Base-by-base conservation (phyloP, 176 grass and related monocot genomes). In the Phragmites australis region DNA sequence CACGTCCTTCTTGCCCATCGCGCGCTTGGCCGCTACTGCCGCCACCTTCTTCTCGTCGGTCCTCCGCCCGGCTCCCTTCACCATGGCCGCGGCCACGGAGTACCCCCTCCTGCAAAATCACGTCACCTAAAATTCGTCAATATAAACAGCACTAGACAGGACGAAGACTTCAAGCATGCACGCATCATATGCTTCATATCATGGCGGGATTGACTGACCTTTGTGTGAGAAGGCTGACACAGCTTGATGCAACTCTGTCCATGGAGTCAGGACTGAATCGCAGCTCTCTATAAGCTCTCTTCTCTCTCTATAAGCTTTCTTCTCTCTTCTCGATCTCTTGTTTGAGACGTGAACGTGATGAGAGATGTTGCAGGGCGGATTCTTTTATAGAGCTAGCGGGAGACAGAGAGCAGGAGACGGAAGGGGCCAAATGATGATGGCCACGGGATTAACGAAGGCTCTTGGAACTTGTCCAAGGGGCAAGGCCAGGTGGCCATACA, bases 71-170 rank as follows among this genome's bases (percentile, higher is more conserved):
- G 47, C 64, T 30, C 77, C 87, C 55, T 64, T 81, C 27, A 22
- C 77, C 44, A 83, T 32, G 49, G 87, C 82, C 45, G 72, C 77
- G 0, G 82, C 82, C 51, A 69, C 71, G 1, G 78, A 82, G 52
- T 85, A 91, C 0, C 82, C 82, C 58, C 77, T 88, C 82, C 89
- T 91, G 45, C 77, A 74, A 1, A 37, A 34, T 42, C 11, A 5
- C 17, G 40, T 3, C 30, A 63, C 5, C 44, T 12, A n/a, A 39
- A 44, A 39, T 5, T 29, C 49, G 3, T 75, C 16, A 68, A 5
- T 12, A 60, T 17, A 68, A 32, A 44, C 6, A 61, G 18, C 6
- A 16, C 17, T 8, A 8, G 30, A 68, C 23, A 54, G 11, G 3
- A 27, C 39, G 27, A 18, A 26, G 39, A 27, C 26, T 80, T 61